phyloP scores from a whole-genome alignment of 1,284 basidiomycete species.

The Moniliophthora roreri region DNA sequence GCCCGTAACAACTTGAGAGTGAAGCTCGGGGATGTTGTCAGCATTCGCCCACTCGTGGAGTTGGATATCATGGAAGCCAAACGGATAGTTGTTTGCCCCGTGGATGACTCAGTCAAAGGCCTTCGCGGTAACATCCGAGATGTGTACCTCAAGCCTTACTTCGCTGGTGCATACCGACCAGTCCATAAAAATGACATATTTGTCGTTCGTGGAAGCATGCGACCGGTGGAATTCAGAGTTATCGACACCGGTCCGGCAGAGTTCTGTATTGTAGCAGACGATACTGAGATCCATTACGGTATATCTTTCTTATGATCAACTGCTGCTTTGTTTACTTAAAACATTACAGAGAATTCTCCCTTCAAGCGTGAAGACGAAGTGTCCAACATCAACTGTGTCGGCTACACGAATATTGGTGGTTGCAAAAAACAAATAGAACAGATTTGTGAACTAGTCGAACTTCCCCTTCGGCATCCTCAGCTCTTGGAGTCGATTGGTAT shows the following conservation, averaged over 20 bases:
- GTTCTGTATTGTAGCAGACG: constrained; percentile 96
- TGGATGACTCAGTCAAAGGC: constrained; percentile 98
- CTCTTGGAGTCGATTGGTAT: constrained; percentile 99
- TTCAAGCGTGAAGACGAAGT: constrained; percentile 99
- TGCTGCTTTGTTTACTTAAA: constrained; percentile 22
- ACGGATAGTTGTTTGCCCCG: constrained; percentile 94
- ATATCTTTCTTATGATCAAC: constrained; percentile 20
- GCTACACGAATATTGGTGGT: constrained; percentile 99
- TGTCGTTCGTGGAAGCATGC: constrained; percentile 96
- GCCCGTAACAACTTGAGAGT: constrained; percentile 98
- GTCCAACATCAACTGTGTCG: constrained; percentile 93
- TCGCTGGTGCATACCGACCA: constrained; percentile 96
- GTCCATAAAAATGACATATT: constrained; percentile 98
- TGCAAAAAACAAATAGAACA: constrained; percentile 99
- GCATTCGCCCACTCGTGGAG: constrained; percentile 94
- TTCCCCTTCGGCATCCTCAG: constrained; percentile 97
- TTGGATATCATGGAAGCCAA: constrained; percentile 99
- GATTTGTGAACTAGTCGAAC: constrained; percentile 98
- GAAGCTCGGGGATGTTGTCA: constrained; percentile 95
- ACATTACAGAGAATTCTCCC: constrained; percentile 85
- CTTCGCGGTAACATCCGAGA: constrained; percentile 98
- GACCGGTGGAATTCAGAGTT: constrained; percentile 99
- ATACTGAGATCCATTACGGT: constrained; percentile 94
- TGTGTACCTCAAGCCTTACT: constrained; percentile 98
- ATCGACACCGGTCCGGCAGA: constrained; percentile 94